These are phyloP conservation scores for Persicaria maculosa DNA, from an alignment of 148 eudicot species.

Conservation along the genomic window DNA sequence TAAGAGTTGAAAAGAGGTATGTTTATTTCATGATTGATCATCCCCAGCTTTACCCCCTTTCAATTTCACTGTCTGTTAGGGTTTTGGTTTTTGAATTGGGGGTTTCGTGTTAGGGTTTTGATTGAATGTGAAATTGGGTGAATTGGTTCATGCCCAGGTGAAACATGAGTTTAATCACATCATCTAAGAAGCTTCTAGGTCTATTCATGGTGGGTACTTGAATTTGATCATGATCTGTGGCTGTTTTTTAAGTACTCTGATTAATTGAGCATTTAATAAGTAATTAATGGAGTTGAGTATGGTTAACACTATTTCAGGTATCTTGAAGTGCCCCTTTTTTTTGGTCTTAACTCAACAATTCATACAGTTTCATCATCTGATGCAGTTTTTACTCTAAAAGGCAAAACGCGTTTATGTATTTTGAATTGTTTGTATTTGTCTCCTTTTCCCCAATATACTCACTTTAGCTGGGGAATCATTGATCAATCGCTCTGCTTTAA, in stretches of 20 bases:
- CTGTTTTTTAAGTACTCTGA: neutral
- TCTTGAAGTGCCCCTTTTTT: neutral
- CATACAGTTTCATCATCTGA: constrained; percentile 5
- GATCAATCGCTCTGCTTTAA: neutral
- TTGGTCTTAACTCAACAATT: neutral
- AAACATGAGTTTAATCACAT: neutral
- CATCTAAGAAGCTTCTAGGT: neutral
- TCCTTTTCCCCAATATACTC: neutral
- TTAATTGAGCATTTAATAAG: neutral
- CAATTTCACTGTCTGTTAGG: neutral
- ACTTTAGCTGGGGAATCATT: neutral
- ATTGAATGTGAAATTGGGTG: neutral
- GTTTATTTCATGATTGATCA: neutral
- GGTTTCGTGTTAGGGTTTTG: neutral
- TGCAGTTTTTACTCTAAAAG: neutral
- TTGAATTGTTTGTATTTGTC: neutral
- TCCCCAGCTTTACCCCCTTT: neutral
- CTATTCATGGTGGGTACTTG: neutral
- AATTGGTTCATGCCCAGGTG: neutral
- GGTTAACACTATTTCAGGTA: neutral
- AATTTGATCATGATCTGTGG: neutral
- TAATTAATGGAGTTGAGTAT: neutral
- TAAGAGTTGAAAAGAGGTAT: neutral
- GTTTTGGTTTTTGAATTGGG: neutral
- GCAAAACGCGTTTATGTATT: neutral